Conservation (phyloP, 2,329 filamentous ascomycete genomes). For the Pseudopithomyces chartarum region DNA sequence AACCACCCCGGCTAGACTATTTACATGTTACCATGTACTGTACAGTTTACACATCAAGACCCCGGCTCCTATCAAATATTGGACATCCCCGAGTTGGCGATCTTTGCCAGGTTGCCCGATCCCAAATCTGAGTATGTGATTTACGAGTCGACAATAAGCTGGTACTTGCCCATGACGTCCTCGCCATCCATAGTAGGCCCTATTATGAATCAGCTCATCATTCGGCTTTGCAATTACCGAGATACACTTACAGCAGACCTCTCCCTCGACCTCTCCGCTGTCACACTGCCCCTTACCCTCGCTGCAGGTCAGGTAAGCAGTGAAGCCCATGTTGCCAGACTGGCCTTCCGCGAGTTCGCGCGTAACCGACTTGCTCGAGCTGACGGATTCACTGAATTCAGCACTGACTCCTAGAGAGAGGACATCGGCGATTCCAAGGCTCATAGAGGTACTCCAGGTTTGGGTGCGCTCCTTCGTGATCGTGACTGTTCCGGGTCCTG, state of each 20-base stretch:
- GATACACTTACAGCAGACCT: background rate
- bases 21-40: background rate
- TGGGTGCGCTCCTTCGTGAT: background rate
- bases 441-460: background rate
- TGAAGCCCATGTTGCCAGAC: background rate
- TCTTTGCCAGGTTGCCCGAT: too few species aligned
- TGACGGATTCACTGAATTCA: background rate
- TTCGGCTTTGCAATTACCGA: too few species aligned
- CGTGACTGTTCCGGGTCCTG: background rate
- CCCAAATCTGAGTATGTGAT: too few species aligned
- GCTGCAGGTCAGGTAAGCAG: background rate
- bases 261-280: background rate
- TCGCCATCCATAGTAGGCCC: too few species aligned
- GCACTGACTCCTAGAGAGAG: background rate
- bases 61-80: too few species aligned
- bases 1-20: too few species aligned
- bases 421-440: background rate
- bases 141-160: too few species aligned
- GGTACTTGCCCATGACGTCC: too few species aligned
- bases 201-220: too few species aligned
- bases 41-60: background rate
- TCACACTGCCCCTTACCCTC: background rate
- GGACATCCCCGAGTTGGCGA: too few species aligned
- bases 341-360: background rate
- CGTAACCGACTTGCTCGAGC: background rate